phyloP scores from a whole-genome alignment of 306 rosid genomes.

The Inga leiocalycina region DNA sequence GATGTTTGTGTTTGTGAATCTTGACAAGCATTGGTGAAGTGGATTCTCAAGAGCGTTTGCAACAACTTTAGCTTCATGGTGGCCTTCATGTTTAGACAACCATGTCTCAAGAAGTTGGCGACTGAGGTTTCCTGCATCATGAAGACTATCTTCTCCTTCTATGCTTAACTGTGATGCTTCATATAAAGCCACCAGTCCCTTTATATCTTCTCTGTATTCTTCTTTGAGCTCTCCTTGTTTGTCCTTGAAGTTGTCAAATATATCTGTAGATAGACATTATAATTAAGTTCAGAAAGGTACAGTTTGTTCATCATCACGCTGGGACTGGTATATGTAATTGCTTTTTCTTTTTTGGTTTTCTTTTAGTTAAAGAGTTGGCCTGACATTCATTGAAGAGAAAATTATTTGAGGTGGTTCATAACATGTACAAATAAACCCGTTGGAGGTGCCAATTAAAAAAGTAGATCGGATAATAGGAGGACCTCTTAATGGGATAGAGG shows the following conservation, averaged over 20 bases:
- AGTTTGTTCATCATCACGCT: no score
- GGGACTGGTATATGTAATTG: no score
- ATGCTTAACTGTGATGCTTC: constrained; percentile 65
- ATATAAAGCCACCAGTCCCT: constrained; percentile 43
- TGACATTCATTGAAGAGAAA: no score
- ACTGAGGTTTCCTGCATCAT: constrained; percentile 39
- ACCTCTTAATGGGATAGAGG: no score
- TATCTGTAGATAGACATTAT: constrained; percentile 17
- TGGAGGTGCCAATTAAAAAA: no score
- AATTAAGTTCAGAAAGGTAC: no score
- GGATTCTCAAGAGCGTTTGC: constrained; percentile 39
- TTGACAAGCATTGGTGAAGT: constrained; percentile 44
- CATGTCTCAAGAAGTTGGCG: constrained; percentile 34
- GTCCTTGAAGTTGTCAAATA: constrained; percentile 33
- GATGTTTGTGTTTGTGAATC: constrained; percentile 38
- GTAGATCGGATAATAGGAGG: no score
- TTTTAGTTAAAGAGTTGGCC: no score
- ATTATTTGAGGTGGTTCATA: no score
- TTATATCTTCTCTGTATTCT: constrained; percentile 17
- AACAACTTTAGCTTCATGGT: constrained; percentile 23
- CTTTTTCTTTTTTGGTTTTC: no score
- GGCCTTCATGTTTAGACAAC: constrained; percentile 32
- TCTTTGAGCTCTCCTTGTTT: constrained; percentile 19
- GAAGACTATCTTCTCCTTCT: constrained; percentile 54
- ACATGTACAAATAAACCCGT: no score